Evolutionary conservation across 2,329 filamentous ascomycete genomes (phyloP).

Genomic region (Falciphora oryzae): DNA sequence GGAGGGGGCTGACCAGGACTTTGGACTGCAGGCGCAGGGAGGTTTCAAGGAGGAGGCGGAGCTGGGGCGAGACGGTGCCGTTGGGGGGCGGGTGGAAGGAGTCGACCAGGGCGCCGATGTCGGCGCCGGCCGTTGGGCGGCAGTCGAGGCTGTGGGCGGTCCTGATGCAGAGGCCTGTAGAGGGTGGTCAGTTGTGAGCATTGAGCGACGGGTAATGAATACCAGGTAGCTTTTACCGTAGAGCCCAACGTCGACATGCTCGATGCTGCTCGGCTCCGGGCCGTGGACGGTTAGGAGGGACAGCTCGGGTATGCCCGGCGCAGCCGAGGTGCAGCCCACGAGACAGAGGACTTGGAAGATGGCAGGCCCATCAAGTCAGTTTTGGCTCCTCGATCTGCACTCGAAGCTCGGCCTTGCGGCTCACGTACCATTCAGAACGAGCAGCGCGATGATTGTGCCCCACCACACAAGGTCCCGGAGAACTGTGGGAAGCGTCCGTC

Average conservation of each 20-base stretch:
- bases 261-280: background rate
- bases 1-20: background rate
- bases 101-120: background rate
- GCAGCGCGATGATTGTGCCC: background rate
- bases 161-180: background rate
- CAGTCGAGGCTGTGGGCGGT: background rate
- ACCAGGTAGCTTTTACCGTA: background rate
- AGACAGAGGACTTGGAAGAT: background rate
- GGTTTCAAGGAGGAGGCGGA: background rate
- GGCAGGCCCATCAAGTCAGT: background rate
- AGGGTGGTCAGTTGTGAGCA: background rate
- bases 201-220: no score
- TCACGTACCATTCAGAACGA: background rate
- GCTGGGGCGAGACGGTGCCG: background rate
- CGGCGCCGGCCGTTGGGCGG: background rate
- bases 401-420: no score
- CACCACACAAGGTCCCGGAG: background rate
- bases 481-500: background rate
- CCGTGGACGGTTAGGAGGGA: background rate
- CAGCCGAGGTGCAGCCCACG: background rate
- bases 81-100: background rate
- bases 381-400: no score
- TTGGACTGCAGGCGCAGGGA: background rate
- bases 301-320: background rate
- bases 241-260: background rate